Base-by-base conservation (phyloP, 345 rosid genomes). In the Schrenkiella parvula region DNA sequence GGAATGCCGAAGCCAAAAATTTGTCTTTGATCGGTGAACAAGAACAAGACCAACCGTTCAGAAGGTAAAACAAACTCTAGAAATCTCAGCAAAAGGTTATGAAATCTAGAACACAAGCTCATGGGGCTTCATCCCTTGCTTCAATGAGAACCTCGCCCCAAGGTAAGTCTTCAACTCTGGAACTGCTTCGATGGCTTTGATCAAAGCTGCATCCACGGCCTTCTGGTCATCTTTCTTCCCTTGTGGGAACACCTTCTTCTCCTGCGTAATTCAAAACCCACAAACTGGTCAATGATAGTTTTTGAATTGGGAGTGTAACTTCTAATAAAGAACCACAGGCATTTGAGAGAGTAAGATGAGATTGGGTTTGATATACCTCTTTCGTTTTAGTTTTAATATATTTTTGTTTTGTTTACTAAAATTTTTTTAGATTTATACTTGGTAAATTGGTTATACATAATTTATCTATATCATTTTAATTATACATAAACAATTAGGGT, bases 171-270 rank as follows among this genome's bases (percentile, higher is more conserved):
- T 88, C 83, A 87, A 68, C 58, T 90, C 95, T 3, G 84, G 85
- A 34, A 92, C 86, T 2, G 54, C 79, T 68, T 88, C 96, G 21
- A 88, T 81, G 58, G 89, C 77, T 71, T 87, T 85, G 28, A 92
- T 63, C 79, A 88, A 73, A 17, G 79, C 46, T 7, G 86, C 46
- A 43, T 92, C 98, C 14, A 92, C 78, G 0, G 84, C 15, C 56
- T 92, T 88, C 84, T 88, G 98, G 51, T 90, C 95, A 35, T 87
- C 96, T 66, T 92, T 90, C 85, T 84, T 89, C 7, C 60, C 88
- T 48, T 80, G 86, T 2, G 93, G 89, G 1, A 89, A 74, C n/a
- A 47, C 79, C 34, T 81, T 85, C 76, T 88, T 84, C 32, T 81
- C 98, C 96, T 89, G 72, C 10, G 6, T 1, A 23, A 43, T 10